Base-by-base conservation (phyloP, 1,284 basidiomycete species). In the Leccinum laetum region DNA sequence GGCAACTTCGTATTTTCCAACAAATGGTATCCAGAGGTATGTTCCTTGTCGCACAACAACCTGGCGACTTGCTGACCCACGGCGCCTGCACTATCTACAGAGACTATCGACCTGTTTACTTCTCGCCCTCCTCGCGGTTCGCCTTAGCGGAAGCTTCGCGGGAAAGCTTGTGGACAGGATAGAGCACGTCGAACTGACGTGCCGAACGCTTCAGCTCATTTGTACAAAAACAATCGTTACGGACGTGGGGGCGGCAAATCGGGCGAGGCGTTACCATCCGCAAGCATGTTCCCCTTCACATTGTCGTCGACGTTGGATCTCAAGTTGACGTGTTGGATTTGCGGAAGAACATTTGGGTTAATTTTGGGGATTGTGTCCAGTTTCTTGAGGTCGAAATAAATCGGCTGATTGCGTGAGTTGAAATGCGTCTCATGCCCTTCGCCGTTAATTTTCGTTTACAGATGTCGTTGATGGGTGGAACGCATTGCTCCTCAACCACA, bases 111-210 rank as follows among this genome's bases (percentile, higher is more conserved):
- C 98, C 98, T 0, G 95, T 98, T 2, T 91, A 98, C 77, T 99
- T 95, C 78, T 99, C 97, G 0, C 97, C 97, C 0, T 98, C 96
- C 0, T 97, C 96, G 3, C 87, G 87, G 11, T 98, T 97, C 1
- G 97, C 97, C 0, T 81, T 99, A 5, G 98, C 97, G 1, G 97
- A 99, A 79, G 95, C 97, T 0, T 88, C 68, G 79, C 82, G 6
- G 86, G 85, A 2, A 89, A 87, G 71, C 77, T 70, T n/a, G 74
- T 3, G 80, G 89, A 74, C 88, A 91, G 72, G 82, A 2, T 39
- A 2, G 6, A 75, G 2, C 77, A 77, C 21, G 83, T 65, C 46
- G 64, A 83, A 64, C 70, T 49, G 56, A 60, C 70, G 46, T 79
- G 79, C 58, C 70, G 69, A 10, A 72, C 71, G 3, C 76, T 76